Evolutionary conservation across 129 eudicot species (phyloP), one percentile per base, ranked within the genome.

Genomic region (Oenanthe sinensis): DNA sequence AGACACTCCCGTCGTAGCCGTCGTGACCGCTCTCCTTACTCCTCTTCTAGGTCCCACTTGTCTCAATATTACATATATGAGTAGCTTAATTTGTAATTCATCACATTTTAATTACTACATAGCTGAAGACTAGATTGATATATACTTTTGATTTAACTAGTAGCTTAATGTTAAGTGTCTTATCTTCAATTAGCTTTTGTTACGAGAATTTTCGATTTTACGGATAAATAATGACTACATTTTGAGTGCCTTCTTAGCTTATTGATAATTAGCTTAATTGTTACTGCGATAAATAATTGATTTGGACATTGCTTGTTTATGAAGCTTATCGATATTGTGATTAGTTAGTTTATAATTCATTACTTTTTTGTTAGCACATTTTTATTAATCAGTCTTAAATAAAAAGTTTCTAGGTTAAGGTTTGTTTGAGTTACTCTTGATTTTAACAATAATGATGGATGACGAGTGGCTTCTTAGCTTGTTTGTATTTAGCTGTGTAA

Each of bases 21-120:
- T 76, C 87, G 91, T 20, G 85, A 88, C 82, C 87, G 92, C 74
- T 86, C 92, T 14, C 86, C 91, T 24, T 81, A 85, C 80, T 75
- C 82, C 79, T 79, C 86, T 16, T 72, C 85, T 76, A 79, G 60
- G 54, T 81, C 68, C 26, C 10, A n/a, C 20, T 43, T 26, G 4
- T 72, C 28, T 44, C 20, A 47, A 47, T 1, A 14, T 47, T 47
- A 47, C 10, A 47, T 11, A 11, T 47, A 47, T 47, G 12, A 12
- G 16, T 47, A 47, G 50, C 50, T 11, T 39, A 3, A 39, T 39
- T 39, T 39, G 42, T 54, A 54, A 16, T 54, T 54, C 22, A 54
- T 54, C 62, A 46, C 50, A 46, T 9, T 54, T 54, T 54, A 3
- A 16, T 54, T 9, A 3, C 2, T 48, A 14, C 52, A 5, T 8